Base-by-base conservation (phyloP, 169 alveolate genomes). In the Perkinsus chesapeaki region DNA sequence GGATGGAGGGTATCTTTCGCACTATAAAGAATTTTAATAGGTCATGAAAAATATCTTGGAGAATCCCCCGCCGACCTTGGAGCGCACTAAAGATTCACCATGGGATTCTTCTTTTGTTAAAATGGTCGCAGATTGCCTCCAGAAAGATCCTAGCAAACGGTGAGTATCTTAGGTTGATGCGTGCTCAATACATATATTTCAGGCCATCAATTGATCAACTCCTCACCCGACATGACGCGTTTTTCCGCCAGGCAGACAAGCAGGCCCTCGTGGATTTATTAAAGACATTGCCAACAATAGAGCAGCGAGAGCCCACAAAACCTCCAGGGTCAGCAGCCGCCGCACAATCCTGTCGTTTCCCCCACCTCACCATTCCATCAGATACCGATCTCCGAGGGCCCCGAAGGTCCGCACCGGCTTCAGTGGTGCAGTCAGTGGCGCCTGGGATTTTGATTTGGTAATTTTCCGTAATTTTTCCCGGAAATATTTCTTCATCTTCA, bases 131-230 rank as follows among this genome's bases (percentile, higher is more conserved):
- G 38, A 92, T 73, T 94, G 95, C 38, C 91, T 94, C 7, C 82
- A 92, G 91, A 94, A 94, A 43, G 72, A 94, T 43, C 94, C 95
- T n/a, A 73, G 90, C 91, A 92, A 92, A 39, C 39, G 94, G 60
- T 60, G 82, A 16, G 82, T 34, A 12, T 60, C 82, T 23, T 0
- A 34, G 3, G 12, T 5, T 43, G 5, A 43, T 43, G 16, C 60
- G 16, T 43, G 23, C 23, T 43, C 60, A 43, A 9, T 43, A 16
- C 60, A 5, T 43, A 5, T 16, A 20, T 60, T 23, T 60, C 82
- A 60, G 82, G 31, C 82, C 82, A 3, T 60, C 82, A 7, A 16
- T 60, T 16, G 82, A 60, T 23, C 82, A 60, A 16, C 82, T 60
- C 3, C 82, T 60, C 12, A 60, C 82, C 31, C 82, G 82, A 60